Conservation (phyloP, 768 basidiomycete species). For the Pleurotus giganteus region DNA sequence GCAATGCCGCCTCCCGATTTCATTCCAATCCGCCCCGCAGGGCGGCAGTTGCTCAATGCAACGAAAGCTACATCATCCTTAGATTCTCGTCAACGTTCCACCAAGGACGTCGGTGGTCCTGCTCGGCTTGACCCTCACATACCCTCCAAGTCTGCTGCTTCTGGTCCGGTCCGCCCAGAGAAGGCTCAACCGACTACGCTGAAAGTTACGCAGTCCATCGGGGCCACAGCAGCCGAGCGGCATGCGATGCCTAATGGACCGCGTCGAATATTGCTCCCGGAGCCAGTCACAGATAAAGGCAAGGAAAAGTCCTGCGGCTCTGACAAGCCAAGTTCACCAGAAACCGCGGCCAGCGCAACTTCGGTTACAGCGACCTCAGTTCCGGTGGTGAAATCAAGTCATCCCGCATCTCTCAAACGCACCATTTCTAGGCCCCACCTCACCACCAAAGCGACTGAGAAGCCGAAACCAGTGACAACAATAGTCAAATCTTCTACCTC, state of each 20-base stretch:
- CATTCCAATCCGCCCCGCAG: constrained; percentile 25
- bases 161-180: constrained; percentile 3
- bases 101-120: constrained; percentile 7
- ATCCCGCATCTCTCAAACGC: constrained; percentile 4
- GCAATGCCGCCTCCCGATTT: constrained; percentile 25
- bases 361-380: background rate
- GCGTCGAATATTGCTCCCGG: constrained; percentile 4
- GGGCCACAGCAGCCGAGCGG: background rate
- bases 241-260: constrained; percentile 7
- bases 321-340: background rate
- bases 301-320: background rate
- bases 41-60: background rate
- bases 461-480: background rate
- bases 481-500: background rate
- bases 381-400: background rate
- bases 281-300: background rate
- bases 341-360: constrained; percentile 1
- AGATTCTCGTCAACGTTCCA: constrained; percentile 13
- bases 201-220: background rate
- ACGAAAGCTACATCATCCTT: constrained; percentile 14
- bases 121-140: constrained; percentile 1
- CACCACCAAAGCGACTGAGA: background rate
- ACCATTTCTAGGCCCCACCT: constrained; percentile 1
- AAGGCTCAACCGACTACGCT: background rate
- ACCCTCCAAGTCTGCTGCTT: background rate